Base-by-base conservation (phyloP, 1,139 yeast species). In the Hemisphaericaspora xylanilytica region DNA sequence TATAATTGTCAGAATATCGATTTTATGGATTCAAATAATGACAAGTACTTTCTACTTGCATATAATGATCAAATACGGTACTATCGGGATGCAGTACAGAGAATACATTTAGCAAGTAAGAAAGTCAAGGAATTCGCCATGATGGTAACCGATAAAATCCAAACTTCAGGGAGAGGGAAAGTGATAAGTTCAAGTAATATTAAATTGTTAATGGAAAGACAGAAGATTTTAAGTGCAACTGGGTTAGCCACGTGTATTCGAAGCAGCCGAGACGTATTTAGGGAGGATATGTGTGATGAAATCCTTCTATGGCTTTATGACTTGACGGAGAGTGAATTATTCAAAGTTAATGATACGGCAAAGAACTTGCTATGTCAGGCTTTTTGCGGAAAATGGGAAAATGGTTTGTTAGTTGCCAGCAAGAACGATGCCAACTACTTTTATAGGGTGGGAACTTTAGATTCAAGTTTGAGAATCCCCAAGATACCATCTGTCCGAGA, bases 21-120 rank as follows among this genome's bases (percentile, higher is more conserved):
- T 4, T 69, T 60, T 1, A 56, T 60, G 1, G 85, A 80, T 49
- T 52, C 62, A 36, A 66, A 70, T 22, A 69, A 79, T 22, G 70
- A 61, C 1, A 74, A 75, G 44, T 87, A 71, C 57, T 80, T 74
- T 26, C 62, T 87, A 31, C 61, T 80, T 37, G 61, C 85, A 3
- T 86, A 88, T 70, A 87, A 88, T 51, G 96, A 88, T 53, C 94
- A 85, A 53, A 72, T 79, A 27, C 80, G 85, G 43, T 90, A 88
- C 42, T 80, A 75, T 47, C 65, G 81, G 37, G 95, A 87, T 51
- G 92, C 92, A 0, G 76, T 81, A 3, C 81, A 79, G 44, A 60
- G 87, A 30, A 78, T 88, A 8, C 69, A 75, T 36, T 57, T 74
- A 27, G 83, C 89, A 0, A 84, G 94, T 24, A 70, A 74, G 18